Evolutionary conservation across 148 eudicot genomes (phyloP).

Genomic region (Vaccinium myrtillus): DNA sequence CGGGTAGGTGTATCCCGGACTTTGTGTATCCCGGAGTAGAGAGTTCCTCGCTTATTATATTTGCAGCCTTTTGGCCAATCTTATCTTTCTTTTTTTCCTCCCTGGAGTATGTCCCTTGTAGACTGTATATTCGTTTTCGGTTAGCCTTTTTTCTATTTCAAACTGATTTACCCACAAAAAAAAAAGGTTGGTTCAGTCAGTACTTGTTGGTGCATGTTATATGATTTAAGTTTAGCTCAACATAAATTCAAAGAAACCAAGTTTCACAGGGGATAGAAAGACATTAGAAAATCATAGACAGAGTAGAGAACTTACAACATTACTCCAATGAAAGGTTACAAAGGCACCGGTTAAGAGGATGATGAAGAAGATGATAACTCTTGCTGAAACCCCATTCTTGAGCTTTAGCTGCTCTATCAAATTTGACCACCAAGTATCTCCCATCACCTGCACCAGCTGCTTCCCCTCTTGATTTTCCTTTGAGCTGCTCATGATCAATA

Average conservation of each 20-base stretch:
- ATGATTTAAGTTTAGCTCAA: background rate
- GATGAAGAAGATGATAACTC: constrained; percentile 28
- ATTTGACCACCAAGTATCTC: background rate
- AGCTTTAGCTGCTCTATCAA: background rate
- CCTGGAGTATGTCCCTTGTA: too few relatives aligned
- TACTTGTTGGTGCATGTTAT: background rate
- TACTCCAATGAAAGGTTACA: constrained; percentile 37
- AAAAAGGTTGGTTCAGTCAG: background rate
- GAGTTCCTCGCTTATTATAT: too few relatives aligned
- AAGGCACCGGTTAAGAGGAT: constrained; percentile 38
- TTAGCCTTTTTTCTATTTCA: too few relatives aligned
- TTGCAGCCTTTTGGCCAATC: too few relatives aligned
- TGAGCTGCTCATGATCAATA: background rate
- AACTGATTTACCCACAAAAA: too few relatives aligned
- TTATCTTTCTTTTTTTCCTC: too few relatives aligned
- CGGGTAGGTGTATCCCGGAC: too few relatives aligned
- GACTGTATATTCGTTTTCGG: too few relatives aligned
- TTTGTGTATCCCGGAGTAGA: too few relatives aligned
- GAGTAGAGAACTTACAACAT: constrained; percentile 42
- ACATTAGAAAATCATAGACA: background rate
- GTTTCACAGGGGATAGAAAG: background rate
- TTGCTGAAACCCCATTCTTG: constrained; percentile 4
- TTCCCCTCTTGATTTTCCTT: background rate
- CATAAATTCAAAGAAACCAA: background rate
- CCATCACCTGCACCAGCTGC: background rate